phyloP scores from a whole-genome alignment of 1,284 basidiomycete species.

The Phaffia rhodozyma region DNA sequence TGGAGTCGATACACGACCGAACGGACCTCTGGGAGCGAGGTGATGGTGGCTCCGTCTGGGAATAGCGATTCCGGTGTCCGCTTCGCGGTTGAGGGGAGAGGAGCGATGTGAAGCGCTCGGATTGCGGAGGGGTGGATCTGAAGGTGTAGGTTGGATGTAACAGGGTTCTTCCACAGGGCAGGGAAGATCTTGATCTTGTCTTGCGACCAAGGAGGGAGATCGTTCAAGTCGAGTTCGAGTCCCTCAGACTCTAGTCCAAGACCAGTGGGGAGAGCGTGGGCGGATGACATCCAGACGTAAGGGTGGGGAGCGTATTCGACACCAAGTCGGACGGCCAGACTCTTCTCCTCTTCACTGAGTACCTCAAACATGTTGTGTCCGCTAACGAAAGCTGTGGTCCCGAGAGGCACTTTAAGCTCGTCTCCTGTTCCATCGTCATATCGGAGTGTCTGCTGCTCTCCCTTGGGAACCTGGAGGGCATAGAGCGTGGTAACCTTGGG shows the following conservation, averaged over 20 bases:
- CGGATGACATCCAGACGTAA: conserved; percentile 73
- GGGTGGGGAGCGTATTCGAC: conserved; percentile 58
- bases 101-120: conserved; percentile 47
- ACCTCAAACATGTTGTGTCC: conserved; percentile 78
- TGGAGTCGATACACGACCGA: conserved; percentile 61
- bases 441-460: conserved; percentile 52
- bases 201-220: conserved; percentile 64
- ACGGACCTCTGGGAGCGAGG: conserved; percentile 56
- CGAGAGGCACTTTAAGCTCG: conserved; percentile 65
- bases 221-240: conserved; percentile 49
- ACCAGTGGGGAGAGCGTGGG: conserved; percentile 57
- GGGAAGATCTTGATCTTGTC: conserved; percentile 56
- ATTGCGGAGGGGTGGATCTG: conserved; percentile 62
- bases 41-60: conserved; percentile 60
- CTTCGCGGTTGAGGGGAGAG: conserved; percentile 46
- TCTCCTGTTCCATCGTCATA: conserved; percentile 87
- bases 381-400: conserved; percentile 63
- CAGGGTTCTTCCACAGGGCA: conserved; percentile 74
- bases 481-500: conserved; percentile 83
- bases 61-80: conserved; percentile 47
- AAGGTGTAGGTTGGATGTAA: conserved; percentile 59
- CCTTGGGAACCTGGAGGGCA: conserved; percentile 60
- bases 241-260: conserved; percentile 67
- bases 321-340: conserved; percentile 61
- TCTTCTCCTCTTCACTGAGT: conserved; percentile 60